A percentile compares a stretch with the other conserved stretches of the same genome.
Conservation (phyloP, 2,329 filamentous ascomycete genomes). For the Lasiodiplodia hormozganensis region DNA sequence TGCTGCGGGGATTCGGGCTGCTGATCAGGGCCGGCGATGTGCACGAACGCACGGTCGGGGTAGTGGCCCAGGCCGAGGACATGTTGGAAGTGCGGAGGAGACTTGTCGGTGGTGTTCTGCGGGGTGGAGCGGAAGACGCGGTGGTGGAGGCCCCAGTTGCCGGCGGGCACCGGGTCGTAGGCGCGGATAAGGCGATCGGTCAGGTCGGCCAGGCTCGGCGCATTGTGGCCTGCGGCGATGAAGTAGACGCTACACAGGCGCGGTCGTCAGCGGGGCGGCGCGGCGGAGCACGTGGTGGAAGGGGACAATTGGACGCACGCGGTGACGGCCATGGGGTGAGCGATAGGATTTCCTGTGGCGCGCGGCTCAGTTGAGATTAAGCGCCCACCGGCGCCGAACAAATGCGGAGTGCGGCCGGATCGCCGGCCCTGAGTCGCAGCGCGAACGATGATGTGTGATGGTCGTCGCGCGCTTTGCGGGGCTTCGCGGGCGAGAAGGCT, state of each 20-base stretch:
- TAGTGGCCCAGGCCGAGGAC: conserved; percentile 30
- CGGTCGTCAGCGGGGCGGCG: not conserved
- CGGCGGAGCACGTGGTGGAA: not conserved
- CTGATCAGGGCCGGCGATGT: conserved; percentile 10
- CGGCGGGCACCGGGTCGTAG: conserved; percentile 34
- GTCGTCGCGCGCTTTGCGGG: not conserved
- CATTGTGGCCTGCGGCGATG: conserved; percentile 39
- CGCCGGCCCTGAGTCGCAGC: not conserved
- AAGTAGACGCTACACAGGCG: conserved; percentile 40
- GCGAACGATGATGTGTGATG: not conserved
- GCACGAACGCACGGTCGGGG: conserved; percentile 27
- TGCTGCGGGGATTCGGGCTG: not conserved
- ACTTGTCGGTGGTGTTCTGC: conserved; percentile 28
- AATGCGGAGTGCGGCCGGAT: conserved; percentile 20
- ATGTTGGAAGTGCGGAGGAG: conserved; percentile 30
- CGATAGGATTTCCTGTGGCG: not conserved
- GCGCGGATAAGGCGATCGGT: conserved; percentile 38
- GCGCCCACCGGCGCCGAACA: conserved; percentile 16
- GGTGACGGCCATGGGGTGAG: conserved; percentile 23
- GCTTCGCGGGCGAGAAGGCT: not conserved
- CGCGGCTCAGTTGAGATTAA: conserved; percentile 13
- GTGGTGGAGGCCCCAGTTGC: conserved; percentile 42
- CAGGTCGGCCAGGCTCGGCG: conserved; percentile 35
- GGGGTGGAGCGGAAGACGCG: conserved; percentile 44
- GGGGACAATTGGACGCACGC: conserved; percentile 4